Evolutionary conservation across 2,329 filamentous ascomycete genomes (phyloP).

Genomic region (Bipolaris bicolor): DNA sequence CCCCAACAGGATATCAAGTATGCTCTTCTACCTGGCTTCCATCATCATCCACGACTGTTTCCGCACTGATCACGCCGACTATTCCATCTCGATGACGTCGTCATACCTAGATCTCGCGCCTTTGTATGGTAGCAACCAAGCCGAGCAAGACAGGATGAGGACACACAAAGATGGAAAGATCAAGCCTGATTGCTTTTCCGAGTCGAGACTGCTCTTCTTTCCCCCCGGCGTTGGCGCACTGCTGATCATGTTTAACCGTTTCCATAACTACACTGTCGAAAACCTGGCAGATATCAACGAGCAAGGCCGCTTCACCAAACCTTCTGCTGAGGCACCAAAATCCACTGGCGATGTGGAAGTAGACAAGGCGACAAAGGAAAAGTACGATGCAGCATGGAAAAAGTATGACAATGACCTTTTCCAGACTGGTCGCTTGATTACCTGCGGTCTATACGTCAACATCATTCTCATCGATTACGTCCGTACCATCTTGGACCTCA

Average conservation of each 20-base stretch:
- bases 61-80: slow-evolving; percentile 67
- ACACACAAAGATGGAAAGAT: slow-evolving; percentile 70
- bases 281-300: slow-evolving; percentile 89
- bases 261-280: slow-evolving; percentile 85
- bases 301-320: slow-evolving; percentile 74
- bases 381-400: slow-evolving; percentile 42
- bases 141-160: slow-evolving; percentile 69
- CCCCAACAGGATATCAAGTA: slow-evolving; percentile 73
- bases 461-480: slow-evolving; percentile 62
- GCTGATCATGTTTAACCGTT: slow-evolving; percentile 71
- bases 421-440: slow-evolving; percentile 59
- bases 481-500: slow-evolving; percentile 63
- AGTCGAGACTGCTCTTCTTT: slow-evolving; percentile 68
- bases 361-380: slow-evolving; percentile 21
- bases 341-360: slow-evolving; percentile 52
- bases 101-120: slow-evolving; percentile 78
- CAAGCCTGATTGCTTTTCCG: slow-evolving; percentile 73
- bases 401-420: slow-evolving; percentile 57
- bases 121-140: slow-evolving; percentile 73
- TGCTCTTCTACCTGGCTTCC: slow-evolving; percentile 76
- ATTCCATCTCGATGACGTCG: slow-evolving; percentile 69
- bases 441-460: slow-evolving; percentile 61
- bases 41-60: slow-evolving; percentile 70
- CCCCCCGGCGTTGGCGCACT: slow-evolving; percentile 72
- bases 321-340: slow-evolving; percentile 48